Evolutionary conservation across 768 basidiomycete species (phyloP), one percentile per base, ranked within the genome.

Genomic region (Leccinellum luteum): DNA sequence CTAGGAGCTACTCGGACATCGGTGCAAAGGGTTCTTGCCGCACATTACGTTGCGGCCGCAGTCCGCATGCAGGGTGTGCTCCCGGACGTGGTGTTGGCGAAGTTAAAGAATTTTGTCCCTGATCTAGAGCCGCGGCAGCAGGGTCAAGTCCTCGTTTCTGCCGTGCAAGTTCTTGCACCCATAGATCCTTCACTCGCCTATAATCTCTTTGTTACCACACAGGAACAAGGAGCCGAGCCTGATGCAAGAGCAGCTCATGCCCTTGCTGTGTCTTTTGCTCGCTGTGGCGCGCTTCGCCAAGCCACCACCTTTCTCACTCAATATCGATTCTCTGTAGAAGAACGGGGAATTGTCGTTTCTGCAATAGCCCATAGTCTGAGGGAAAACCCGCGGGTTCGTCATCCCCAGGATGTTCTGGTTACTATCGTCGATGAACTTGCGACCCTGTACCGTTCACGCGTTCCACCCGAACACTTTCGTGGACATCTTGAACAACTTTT

Each of bases 401-500:
- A 76, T 2, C 65, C 74, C 15, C 53, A 70, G 6, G 50, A 52
- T 5, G 63, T 75, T 27, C 73, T 74, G n/a, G 56, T 64, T 23
- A 59, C 66, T 5, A 51, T 85, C 25, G 73, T 68, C 12, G 57
- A 75, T n/a, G 65, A 65, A 6, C 64, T 85, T 35, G 59, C 57
- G 45, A 64, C 62, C 2, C 56, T 81, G 32, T 85, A 80, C 56
- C 45, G 59, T 9, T 64, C 64, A 3, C 68, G 63, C 4, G 60
- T 62, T 17, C 79, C 79, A 0, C 66, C 74, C 0, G 60, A 67
- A 58, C 79, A 79, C 54, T 77, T 78, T 61, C 78, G 77, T 50
- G 64, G 68, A 31, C 60, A 66, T n/a, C 65, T 85, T 32, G 77
- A 81, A 12, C 79, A 76, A 51, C 74, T 81, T 27, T 68, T 84